phyloP scores from a whole-genome alignment of 2,329 filamentous ascomycete genomes.

The Curvularia spicifera region DNA sequence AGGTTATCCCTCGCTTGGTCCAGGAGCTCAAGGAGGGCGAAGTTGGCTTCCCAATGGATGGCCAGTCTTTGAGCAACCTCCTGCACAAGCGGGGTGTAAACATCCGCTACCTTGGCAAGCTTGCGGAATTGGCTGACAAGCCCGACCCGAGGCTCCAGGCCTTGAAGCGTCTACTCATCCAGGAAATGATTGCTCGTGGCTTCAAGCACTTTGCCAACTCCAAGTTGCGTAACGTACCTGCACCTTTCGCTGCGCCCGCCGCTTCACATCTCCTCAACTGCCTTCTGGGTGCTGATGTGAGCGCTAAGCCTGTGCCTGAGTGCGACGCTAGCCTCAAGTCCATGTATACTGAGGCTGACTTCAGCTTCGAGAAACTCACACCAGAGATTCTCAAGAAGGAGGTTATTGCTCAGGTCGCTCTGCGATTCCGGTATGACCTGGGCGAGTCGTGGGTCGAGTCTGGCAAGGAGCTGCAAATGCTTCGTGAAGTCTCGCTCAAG shows the following conservation, averaged over 20 bases:
- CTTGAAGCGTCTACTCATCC: constrained; percentile 76
- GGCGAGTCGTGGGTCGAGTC: constrained; percentile 69
- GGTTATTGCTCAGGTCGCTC: constrained; percentile 72
- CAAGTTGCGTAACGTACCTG: constrained; percentile 79
- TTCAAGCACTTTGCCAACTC: constrained; percentile 91
- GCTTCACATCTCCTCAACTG: constrained; percentile 92
- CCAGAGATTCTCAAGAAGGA: constrained; percentile 72
- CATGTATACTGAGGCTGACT: constrained; percentile 81
- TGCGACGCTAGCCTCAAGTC: constrained; percentile 75
- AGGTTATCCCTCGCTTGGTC: constrained; percentile 82
- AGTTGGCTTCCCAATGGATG: constrained; percentile 97
- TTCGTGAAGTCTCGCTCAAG: constrained; percentile 88
- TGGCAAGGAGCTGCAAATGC: constrained; percentile 78
- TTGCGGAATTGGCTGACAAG: constrained; percentile 69
- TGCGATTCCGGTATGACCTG: constrained; percentile 79
- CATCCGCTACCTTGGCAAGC: constrained; percentile 88
- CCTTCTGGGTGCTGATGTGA: constrained; percentile 77
- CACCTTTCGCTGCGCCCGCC: constrained; percentile 79
- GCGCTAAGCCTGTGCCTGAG: constrained; percentile 77
- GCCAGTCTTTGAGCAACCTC: constrained; percentile 84
- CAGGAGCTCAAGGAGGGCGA: constrained; percentile 90
- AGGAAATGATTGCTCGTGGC: constrained; percentile 93
- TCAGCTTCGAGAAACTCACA: constrained; percentile 79
- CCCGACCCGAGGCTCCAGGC: constrained; percentile 74
- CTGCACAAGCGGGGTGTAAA: constrained; percentile 98